Percentiles rank a stretch among this genome's conserved stretches.
Evolutionary conservation across 768 basidiomycete genomes (phyloP).

Genomic region (Clitopilus passeckerianus): DNA sequence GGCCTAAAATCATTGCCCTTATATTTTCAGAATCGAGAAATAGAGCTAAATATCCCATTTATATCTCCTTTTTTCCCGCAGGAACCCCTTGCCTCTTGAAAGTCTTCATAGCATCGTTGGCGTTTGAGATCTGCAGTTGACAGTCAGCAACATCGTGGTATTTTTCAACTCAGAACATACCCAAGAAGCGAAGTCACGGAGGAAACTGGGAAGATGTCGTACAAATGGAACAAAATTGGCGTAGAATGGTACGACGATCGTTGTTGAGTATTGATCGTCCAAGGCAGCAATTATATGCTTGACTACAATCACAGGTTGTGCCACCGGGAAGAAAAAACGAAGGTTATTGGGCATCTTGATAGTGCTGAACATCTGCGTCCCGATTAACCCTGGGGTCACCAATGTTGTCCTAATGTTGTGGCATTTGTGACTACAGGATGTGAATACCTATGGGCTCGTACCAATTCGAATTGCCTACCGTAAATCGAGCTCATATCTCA

Average conservation of each 20-base stretch:
- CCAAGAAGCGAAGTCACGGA: constrained; percentile 73
- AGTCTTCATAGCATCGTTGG: constrained; percentile 66
- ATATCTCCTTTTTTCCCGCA: not conserved
- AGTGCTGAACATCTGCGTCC: constrained; percentile 74
- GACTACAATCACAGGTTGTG: constrained; percentile 70
- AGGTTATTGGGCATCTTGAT: constrained; percentile 47
- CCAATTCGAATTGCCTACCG: constrained; percentile 31
- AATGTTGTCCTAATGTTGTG: constrained; percentile 86
- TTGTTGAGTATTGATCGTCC: constrained; percentile 73
- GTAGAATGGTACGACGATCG: constrained; percentile 71
- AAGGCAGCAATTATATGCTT: constrained; percentile 79
- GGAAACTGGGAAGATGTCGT: constrained; percentile 61
- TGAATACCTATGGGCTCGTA: not conserved
- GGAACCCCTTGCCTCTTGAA: constrained; percentile 28
- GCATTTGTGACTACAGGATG: constrained; percentile 50
- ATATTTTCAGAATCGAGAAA: not conserved
- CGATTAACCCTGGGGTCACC: constrained; percentile 74
- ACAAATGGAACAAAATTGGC: constrained; percentile 54
- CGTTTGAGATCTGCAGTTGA: constrained; percentile 47
- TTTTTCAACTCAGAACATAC: constrained; percentile 29
- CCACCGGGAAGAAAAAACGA: constrained; percentile 73
- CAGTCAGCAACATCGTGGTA: not conserved
- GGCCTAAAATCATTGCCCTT: not conserved
- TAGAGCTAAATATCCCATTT: not conserved
- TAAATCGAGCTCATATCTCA: constrained; percentile 86